Base-by-base conservation (phyloP, 768 basidiomycete genomes). In the Lanmaoa rubissima region DNA sequence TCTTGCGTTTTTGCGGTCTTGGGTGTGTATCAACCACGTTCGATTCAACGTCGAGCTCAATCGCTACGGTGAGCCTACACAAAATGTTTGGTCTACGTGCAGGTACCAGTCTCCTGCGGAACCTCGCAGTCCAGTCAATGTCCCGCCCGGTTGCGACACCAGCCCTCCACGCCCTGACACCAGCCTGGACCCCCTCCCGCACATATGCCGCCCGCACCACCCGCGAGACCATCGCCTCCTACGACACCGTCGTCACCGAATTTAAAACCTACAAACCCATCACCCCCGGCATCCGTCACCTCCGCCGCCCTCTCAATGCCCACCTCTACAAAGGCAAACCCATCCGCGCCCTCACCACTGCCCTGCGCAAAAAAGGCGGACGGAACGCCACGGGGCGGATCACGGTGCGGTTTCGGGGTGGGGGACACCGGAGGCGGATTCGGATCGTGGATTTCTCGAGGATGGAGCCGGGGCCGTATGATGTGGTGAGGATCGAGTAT, bases 401-500 rank as follows among this genome's bases (percentile, higher is more conserved):
- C 61, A 95, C 93, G 21, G 89, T 93, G 11, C 86, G 96, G 21
- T 87, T 84, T 55, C 84, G 89, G 17, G 97, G 97, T 13, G 97
- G 97, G 7, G 97, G 97, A 0, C 94, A 96, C 76, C 84, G 82
- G 58, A 85, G 87, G 56, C 85, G 97, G 35, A 85, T 96, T 58
- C 86, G 97, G 32, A 79, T 85, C 39, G 74, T 99, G 52, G 97
- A 99, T 73, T 98, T 96, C 66, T 74, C 78, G 71, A 82, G 97
- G 52, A 74, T 75, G n/a, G 85, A 87, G 57, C 78, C 83, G 1
- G 96, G 96, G 10, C 75, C 87, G 36, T 90, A 92, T 66, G 91
- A 95, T 62, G 94, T 98, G 44, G 82, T 95, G 4, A 83, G 97
- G 46, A 92, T 99, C 62, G 97, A 98, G 75, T 99, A 96, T 67